Conservation (phyloP, 257 asterid species). For the Prunella vulgaris region DNA sequence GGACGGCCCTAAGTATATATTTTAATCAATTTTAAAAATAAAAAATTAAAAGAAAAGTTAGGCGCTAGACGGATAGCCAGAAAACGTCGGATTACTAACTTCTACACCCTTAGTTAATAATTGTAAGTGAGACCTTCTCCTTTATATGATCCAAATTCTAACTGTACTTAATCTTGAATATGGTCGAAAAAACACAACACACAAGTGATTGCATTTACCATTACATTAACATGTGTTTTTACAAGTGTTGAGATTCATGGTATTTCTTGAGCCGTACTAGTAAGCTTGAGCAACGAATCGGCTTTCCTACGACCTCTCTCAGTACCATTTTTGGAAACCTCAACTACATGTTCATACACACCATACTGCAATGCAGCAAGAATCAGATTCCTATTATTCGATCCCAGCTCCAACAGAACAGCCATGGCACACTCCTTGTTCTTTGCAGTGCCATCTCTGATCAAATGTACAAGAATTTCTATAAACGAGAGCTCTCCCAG, state of each 20-base stretch:
- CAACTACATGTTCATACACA: constrained; percentile 58
- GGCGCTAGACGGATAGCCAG: too few species aligned
- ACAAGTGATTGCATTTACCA: too few species aligned
- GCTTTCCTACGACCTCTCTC: constrained; percentile 86
- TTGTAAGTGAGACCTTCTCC: too few species aligned
- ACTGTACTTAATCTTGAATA: too few species aligned
- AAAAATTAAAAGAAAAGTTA: too few species aligned
- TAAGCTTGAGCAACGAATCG: constrained; percentile 45
- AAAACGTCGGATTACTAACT: too few species aligned
- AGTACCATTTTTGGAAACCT: constrained; percentile 56
- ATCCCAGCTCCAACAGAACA: constrained; percentile 63
- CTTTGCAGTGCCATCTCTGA: constrained; percentile 59
- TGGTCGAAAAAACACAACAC: too few species aligned
- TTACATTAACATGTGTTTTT: background rate
- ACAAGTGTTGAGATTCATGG: constrained; percentile 22
- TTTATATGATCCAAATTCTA: too few species aligned
- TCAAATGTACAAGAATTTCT: constrained; percentile 46
- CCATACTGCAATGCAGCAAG: constrained; percentile 85
- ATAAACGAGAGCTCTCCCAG: constrained; percentile 62
- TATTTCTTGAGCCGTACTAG: constrained; percentile 52
- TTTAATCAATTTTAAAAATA: too few species aligned
- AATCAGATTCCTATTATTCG: constrained; percentile 46
- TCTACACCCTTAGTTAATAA: too few species aligned
- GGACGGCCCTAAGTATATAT: too few species aligned
- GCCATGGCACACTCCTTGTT: constrained; percentile 89